Conservation (phyloP, 345 rosid species). For the Eucalyptus sideroxylon region DNA sequence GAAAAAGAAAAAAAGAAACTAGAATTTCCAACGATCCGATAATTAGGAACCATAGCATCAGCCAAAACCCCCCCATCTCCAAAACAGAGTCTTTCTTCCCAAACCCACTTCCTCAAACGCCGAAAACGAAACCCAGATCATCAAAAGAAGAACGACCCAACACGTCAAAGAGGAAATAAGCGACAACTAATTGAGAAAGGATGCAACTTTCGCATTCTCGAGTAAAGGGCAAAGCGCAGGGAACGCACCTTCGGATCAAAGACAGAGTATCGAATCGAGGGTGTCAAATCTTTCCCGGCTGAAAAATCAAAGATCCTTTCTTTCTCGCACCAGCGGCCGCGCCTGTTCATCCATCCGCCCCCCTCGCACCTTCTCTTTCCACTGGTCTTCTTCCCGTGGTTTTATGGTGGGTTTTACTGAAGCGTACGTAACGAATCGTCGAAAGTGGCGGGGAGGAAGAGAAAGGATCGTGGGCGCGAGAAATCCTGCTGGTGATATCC, state of each 20-base stretch:
- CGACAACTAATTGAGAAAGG: not conserved
- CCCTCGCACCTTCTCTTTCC: not conserved
- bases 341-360: not conserved
- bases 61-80: not conserved
- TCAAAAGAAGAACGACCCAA: not conserved
- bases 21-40: not conserved
- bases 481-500: not conserved
- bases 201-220: not conserved
- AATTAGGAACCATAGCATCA: not conserved
- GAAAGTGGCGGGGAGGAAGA: not conserved
- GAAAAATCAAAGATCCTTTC: not conserved
- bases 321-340: not conserved
- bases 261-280: not conserved
- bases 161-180: not conserved
- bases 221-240: not conserved
- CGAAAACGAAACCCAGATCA: not conserved
- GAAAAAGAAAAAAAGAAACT: not conserved
- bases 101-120: not conserved
- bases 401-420: not conserved
- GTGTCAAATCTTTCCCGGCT: not conserved
- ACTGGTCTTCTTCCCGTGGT: not conserved
- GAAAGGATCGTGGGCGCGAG: not conserved
- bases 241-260: not conserved
- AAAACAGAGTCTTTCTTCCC: not conserved
- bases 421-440: not conserved